These are phyloP conservation scores for Kewa caespitosa DNA, from an alignment of 179 eudicot genomes.

Conservation along the genomic window DNA sequence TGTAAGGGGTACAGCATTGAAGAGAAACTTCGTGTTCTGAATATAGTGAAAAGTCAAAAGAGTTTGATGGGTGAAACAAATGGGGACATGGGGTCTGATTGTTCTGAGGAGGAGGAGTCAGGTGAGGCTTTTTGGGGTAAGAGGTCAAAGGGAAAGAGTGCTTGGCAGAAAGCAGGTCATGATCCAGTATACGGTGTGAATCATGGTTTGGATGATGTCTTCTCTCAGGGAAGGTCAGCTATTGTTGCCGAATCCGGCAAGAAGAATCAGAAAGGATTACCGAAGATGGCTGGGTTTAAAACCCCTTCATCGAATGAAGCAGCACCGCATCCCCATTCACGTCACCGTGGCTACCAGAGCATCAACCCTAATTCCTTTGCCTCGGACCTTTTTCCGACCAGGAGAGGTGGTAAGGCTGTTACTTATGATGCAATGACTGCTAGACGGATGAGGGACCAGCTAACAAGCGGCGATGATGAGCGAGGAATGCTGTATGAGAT, in stretches of 20 bases:
- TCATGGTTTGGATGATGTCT: conserved; percentile 38
- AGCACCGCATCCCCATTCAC: conserved; percentile 30
- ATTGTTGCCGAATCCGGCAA: conserved; percentile 35
- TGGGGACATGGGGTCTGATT: conserved; percentile 60
- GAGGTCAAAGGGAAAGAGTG: conserved; percentile 53
- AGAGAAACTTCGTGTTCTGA: conserved; percentile 84
- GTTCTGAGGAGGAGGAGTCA: conserved; percentile 63
- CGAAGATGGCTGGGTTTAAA: conserved; percentile 49
- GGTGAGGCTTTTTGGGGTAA: conserved; percentile 52
- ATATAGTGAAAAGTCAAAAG: conserved; percentile 72
- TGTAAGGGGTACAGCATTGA: conserved; percentile 83
- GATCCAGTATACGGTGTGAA: conserved; percentile 29
- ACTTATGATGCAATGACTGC: conserved; percentile 39
- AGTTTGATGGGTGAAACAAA: conserved; percentile 69
- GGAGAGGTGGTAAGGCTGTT: conserved; percentile 34
- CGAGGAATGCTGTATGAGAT: conserved; percentile 47
- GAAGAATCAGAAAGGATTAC: conserved; percentile 53
- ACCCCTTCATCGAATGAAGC: conserved; percentile 39
- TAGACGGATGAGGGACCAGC: conserved; percentile 37
- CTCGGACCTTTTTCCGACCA: conserved; percentile 33
- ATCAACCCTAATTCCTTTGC: conserved; percentile 39
- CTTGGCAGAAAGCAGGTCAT: conserved; percentile 38
- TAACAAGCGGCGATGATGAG: conserved; percentile 38
- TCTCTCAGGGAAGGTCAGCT: conserved; percentile 36
- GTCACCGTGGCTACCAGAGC: conserved; percentile 35